phyloP scores from a whole-genome alignment of 2,329 filamentous ascomycete genomes.

The Phaeomoniella chlamydospora region DNA sequence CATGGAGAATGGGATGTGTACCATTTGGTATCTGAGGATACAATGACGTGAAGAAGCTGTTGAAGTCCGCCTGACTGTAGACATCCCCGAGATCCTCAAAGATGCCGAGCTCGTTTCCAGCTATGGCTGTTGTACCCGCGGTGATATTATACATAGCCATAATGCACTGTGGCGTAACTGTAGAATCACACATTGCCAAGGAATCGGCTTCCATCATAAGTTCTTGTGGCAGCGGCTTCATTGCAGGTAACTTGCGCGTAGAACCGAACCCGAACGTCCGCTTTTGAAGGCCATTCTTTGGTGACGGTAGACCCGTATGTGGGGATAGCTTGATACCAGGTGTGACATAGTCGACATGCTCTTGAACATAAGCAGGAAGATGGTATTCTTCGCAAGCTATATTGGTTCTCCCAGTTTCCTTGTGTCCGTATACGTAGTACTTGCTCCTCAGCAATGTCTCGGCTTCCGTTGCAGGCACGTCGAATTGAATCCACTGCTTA shows the following conservation, averaged over 20 bases:
- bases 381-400: constrained; percentile 24
- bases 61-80: constrained; percentile 29
- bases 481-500: constrained; percentile 25
- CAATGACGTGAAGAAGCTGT: constrained; percentile 22
- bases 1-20: constrained; percentile 23
- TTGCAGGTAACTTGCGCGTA: constrained; percentile 10
- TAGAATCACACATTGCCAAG: constrained; percentile 13
- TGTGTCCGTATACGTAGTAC: constrained; percentile 23
- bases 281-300: neutral
- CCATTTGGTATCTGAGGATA: constrained; percentile 22
- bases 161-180: constrained; percentile 27
- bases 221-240: constrained; percentile 10
- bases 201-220: neutral
- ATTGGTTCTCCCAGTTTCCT: constrained; percentile 15
- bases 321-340: constrained; percentile 19
- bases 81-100: constrained; percentile 29
- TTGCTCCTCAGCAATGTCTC: constrained; percentile 22
- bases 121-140: constrained; percentile 15
- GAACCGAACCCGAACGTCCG: constrained; percentile 4
- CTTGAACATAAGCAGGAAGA: constrained; percentile 14
- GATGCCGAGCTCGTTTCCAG: constrained; percentile 29
- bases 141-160: constrained; percentile 29
- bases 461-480: constrained; percentile 19
- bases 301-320: constrained; percentile 7
- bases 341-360: constrained; percentile 18